These are phyloP conservation scores for Phyllosticta citrichinensis DNA, from an alignment of 2,329 filamentous ascomycete species.

Conservation along the genomic window DNA sequence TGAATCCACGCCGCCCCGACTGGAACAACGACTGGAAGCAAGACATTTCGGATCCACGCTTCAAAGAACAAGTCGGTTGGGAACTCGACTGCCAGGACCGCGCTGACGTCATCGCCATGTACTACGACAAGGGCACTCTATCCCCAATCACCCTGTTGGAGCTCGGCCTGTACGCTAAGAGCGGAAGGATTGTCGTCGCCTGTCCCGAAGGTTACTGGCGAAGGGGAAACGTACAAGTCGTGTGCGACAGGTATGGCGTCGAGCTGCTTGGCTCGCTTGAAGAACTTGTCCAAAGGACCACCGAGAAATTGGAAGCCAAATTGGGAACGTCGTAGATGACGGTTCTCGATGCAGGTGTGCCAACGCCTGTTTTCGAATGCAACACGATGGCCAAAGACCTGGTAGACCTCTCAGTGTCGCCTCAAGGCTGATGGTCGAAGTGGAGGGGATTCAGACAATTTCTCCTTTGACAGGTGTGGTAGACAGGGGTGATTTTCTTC, in stretches of 20 bases:
- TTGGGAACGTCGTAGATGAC: neutral
- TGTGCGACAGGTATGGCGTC: conserved; percentile 42
- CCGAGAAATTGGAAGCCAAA: neutral
- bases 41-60: conserved; percentile 34
- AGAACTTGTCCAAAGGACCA: conserved; percentile 30
- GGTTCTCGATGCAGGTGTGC: neutral
- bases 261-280: conserved; percentile 34
- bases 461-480: no score
- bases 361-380: neutral
- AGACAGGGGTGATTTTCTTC: no score
- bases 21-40: conserved; percentile 49
- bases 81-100: conserved; percentile 48
- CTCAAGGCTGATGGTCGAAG: no score
- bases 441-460: no score
- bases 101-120: conserved; percentile 47
- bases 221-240: conserved; percentile 50
- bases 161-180: conserved; percentile 43
- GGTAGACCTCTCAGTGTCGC: no score
- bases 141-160: conserved; percentile 52
- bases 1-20: conserved; percentile 46
- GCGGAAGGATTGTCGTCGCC: conserved; percentile 42
- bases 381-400: no score
- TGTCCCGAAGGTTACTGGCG: conserved; percentile 45
- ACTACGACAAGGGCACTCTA: conserved; percentile 43
- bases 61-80: conserved; percentile 49